Percentiles rank a stretch among this genome's conserved stretches.
Conservation (phyloP, 2,329 filamentous ascomycete genomes). For the Scedosporium aurantiacum region DNA sequence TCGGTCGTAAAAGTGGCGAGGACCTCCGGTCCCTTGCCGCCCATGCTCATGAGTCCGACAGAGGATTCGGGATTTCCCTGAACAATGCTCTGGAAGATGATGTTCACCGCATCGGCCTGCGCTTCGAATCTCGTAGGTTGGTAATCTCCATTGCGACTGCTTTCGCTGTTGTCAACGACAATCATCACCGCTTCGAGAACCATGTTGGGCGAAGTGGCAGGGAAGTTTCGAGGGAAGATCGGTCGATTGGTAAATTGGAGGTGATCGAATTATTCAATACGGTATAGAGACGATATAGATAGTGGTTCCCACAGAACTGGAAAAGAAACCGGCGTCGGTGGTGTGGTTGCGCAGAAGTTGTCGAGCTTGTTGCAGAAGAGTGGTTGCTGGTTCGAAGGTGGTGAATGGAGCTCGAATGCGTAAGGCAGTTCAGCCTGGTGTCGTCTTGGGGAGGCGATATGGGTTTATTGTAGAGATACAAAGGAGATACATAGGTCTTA, state of each 20-base stretch:
- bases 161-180: constrained; percentile 98
- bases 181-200: constrained; percentile 99
- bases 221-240: constrained; percentile 3
- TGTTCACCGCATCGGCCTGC: constrained; percentile 86
- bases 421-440: constrained; percentile 37
- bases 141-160: constrained; percentile 89
- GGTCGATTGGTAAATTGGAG: background rate
- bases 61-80: constrained; percentile 93
- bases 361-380: constrained; percentile 10
- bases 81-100: constrained; percentile 93
- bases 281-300: background rate
- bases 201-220: constrained; percentile 53
- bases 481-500: background rate
- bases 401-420: constrained; percentile 18
- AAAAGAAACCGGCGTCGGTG: background rate
- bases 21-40: constrained; percentile 91
- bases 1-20: constrained; percentile 93
- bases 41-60: constrained; percentile 98
- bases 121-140: constrained; percentile 92
- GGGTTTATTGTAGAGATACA: background rate
- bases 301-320: background rate
- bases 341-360: constrained; percentile 8
- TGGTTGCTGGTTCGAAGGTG: constrained; percentile 15
- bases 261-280: background rate
- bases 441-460: background rate